Conservation (phyloP, 2,329 filamentous ascomycete species). For the Pezicula carpinea region DNA sequence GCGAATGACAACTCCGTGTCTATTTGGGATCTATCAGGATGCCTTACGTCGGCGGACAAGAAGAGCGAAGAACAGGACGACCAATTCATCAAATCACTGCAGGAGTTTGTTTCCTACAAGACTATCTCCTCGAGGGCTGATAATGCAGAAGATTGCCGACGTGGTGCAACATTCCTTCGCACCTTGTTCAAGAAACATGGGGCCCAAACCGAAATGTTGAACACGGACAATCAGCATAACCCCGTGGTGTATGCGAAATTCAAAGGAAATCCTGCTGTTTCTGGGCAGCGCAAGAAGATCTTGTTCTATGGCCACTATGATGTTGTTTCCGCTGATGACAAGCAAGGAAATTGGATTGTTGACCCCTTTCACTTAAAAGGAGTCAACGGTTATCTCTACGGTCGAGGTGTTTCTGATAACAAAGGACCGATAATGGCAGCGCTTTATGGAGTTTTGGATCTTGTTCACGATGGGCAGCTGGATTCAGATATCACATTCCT, state of each 20-base stretch:
- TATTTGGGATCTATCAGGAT: constrained; percentile 70
- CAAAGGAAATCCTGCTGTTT: constrained; percentile 63
- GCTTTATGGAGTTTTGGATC: constrained; percentile 85
- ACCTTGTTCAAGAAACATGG: constrained; percentile 89
- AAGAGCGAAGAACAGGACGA: constrained; percentile 37
- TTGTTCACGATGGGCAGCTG: constrained; percentile 77
- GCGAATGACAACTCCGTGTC: constrained; percentile 88
- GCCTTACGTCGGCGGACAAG: constrained; percentile 19
- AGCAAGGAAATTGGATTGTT: constrained; percentile 75
- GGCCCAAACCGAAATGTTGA: constrained; percentile 85
- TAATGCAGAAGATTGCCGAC: constrained; percentile 85
- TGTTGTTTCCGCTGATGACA: constrained; percentile 84
- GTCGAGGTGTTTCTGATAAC: constrained; percentile 94
- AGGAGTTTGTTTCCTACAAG: constrained; percentile 85
- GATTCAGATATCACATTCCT: constrained; percentile 88
- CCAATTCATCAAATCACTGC: constrained; percentile 65
- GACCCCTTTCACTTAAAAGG: constrained; percentile 90
- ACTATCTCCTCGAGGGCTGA: constrained; percentile 84
- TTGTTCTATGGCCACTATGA: constrained; percentile 99
- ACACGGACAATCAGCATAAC: constrained; percentile 71
- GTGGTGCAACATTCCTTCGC: constrained; percentile 86
- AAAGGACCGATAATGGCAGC: constrained; percentile 95
- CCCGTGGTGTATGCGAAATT: constrained; percentile 94
- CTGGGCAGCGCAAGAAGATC: constrained; percentile 72
- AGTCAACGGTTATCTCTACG: constrained; percentile 88